A percentile compares a stretch with the other conserved stretches of the same genome.
phyloP scores from a whole-genome alignment of 2,329 filamentous ascomycete genomes.

The Amylocarpus encephaloides region DNA sequence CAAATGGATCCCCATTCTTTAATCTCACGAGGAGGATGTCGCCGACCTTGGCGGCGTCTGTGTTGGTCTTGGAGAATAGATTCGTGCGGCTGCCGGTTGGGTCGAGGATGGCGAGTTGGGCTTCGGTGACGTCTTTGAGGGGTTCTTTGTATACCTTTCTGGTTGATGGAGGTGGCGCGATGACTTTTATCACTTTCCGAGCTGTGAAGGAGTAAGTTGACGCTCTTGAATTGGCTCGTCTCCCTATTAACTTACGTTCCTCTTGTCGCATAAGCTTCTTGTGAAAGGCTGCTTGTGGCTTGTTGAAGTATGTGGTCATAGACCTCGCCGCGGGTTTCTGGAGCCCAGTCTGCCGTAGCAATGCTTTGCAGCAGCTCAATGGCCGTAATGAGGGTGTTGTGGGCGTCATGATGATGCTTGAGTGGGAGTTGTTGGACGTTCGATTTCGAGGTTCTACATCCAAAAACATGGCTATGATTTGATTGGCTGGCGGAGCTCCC shows the following conservation, averaged over 20 bases:
- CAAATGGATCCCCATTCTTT: constrained; percentile 79
- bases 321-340: constrained; percentile 41
- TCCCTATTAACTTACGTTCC: not conserved
- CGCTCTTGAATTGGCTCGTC: not conserved
- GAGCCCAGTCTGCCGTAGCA: constrained; percentile 52
- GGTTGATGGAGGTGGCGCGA: constrained; percentile 49
- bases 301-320: constrained; percentile 43
- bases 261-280: constrained; percentile 8
- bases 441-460: constrained; percentile 6
- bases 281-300: constrained; percentile 32
- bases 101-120: constrained; percentile 71
- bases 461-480: constrained; percentile 19
- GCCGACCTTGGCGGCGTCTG: constrained; percentile 73
- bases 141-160: constrained; percentile 57
- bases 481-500: constrained; percentile 13
- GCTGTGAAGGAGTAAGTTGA: constrained; percentile 17
- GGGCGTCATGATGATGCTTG: constrained; percentile 25
- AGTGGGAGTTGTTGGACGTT: constrained; percentile 13
- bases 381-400: constrained; percentile 49
- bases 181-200: constrained; percentile 43
- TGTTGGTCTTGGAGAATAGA: constrained; percentile 73
- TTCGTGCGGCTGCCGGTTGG: constrained; percentile 74
- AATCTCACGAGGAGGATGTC: constrained; percentile 89
- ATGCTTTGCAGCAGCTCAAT: constrained; percentile 62
- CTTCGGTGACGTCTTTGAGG: constrained; percentile 56